phyloP scores from a whole-genome alignment of 2,329 filamentous ascomycete genomes.

The Pyricularia grisea region DNA sequence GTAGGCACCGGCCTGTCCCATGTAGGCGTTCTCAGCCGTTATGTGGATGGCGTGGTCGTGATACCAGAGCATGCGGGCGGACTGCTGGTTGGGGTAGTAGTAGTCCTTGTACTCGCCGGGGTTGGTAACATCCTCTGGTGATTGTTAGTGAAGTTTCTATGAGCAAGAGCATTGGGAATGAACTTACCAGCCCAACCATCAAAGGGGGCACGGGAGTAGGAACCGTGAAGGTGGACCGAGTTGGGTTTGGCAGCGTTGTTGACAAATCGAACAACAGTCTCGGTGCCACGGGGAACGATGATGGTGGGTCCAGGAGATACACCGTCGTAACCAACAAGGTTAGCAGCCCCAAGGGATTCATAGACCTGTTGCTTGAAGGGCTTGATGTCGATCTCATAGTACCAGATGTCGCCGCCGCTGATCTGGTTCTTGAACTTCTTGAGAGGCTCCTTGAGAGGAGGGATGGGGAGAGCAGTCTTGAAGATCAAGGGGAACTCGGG shows the following conservation, averaged over 20 bases:
- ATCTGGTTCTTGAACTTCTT: slow-evolving; percentile 25
- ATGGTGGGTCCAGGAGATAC: slow-evolving; percentile 44
- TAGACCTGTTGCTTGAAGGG: slow-evolving; percentile 25
- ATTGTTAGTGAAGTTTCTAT: too few relatives aligned
- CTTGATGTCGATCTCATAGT: slow-evolving; percentile 25
- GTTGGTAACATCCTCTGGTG: slow-evolving; percentile 28
- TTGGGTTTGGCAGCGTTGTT: slow-evolving; percentile 36
- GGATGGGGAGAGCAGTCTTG: slow-evolving; percentile 31
- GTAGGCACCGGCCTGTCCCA: slow-evolving; percentile 47
- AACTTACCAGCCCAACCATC: slow-evolving; percentile 33
- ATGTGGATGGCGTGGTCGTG: slow-evolving; percentile 35
- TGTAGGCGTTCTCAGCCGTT: slow-evolving; percentile 46
- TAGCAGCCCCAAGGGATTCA: slow-evolving; percentile 20
- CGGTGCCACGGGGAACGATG: slow-evolving; percentile 33
- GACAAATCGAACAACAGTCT: slow-evolving; percentile 43
- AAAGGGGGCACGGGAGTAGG: slow-evolving; percentile 35
- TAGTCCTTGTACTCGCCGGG: slow-evolving; percentile 51
- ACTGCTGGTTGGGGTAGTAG: slow-evolving; percentile 49
- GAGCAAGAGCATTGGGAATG: too few relatives aligned
- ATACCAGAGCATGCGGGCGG: slow-evolving; percentile 47
- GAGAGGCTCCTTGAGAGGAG: slow-evolving; percentile 29
- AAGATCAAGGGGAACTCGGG: slow-evolving; percentile 28
- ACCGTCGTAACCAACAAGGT: slow-evolving; percentile 41
- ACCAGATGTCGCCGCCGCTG: slow-evolving; percentile 23
- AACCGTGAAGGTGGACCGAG: slow-evolving; percentile 47